Evolutionary conservation across 139 green algal species (phyloP).

Genomic region (Chlamydomonas asymmetrica): DNA sequence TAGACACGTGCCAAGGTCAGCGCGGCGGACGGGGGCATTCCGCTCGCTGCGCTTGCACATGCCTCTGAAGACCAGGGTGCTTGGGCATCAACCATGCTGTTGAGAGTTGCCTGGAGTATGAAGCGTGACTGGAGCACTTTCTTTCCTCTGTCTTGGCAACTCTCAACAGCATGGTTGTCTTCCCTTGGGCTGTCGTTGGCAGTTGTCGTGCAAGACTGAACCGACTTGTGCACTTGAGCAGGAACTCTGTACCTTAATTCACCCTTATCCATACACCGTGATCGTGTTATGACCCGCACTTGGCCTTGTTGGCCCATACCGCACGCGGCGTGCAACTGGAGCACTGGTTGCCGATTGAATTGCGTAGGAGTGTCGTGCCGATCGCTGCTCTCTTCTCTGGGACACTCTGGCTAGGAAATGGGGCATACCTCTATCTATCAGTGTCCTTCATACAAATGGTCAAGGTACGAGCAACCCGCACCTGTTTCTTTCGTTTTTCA

Average conservation of each 20-base stretch:
- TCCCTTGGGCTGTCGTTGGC: too few relatives aligned
- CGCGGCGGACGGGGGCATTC: too few relatives aligned
- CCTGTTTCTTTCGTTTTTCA: too few relatives aligned
- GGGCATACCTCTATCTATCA: slow-evolving; percentile 91
- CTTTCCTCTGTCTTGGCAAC: background rate
- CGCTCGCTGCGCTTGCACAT: background rate
- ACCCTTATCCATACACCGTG: too few relatives aligned
- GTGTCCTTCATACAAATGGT: slow-evolving; percentile 97
- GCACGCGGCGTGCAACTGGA: too few relatives aligned
- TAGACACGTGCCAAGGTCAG: background rate
- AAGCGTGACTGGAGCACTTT: background rate
- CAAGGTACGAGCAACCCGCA: too few relatives aligned
- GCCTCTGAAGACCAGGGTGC: background rate
- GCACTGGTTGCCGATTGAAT: too few relatives aligned
- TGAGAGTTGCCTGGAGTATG: background rate
- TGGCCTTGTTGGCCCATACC: too few relatives aligned
- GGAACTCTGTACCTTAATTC: too few relatives aligned
- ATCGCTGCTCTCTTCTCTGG: slow-evolving; percentile 87
- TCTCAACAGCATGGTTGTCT: too few relatives aligned
- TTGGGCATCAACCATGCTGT: background rate
- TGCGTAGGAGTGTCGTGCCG: too few relatives aligned
- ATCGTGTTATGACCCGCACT: too few relatives aligned
- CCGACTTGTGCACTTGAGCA: background rate
- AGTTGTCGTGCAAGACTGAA: background rate
- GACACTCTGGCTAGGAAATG: slow-evolving; percentile 91